A percentile compares a stretch with the other conserved stretches of the same genome.
Conservation (phyloP, 2,329 filamentous ascomycete genomes). For the Ophiostoma himal-ulmi region DNA sequence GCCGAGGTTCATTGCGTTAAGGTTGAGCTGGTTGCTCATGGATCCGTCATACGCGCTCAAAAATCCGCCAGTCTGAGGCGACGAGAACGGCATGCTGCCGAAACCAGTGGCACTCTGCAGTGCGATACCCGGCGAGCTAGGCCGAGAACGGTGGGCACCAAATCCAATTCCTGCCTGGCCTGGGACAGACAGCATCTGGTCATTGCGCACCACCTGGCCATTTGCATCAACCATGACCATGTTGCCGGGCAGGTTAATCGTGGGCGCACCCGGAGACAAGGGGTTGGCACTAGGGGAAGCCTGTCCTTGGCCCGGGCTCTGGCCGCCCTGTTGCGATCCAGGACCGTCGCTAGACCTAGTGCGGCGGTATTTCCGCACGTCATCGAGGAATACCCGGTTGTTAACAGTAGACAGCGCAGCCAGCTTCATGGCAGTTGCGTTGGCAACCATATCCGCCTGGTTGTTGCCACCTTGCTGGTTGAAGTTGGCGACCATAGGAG, state of each 20-base stretch:
- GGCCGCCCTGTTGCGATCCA: neutral
- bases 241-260: constrained; percentile 60
- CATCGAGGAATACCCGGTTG: constrained; percentile 93
- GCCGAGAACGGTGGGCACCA: constrained; percentile 70
- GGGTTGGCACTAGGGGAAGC: constrained; percentile 43
- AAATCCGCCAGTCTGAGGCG: constrained; percentile 92
- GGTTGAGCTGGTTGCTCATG: constrained; percentile 51
- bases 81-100: constrained; percentile 65
- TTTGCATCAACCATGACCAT: constrained; percentile 93
- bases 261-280: constrained; percentile 60
- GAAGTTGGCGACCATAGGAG: constrained; percentile 88
- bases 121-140: constrained; percentile 80
- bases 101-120: constrained; percentile 61
- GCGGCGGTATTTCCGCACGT: constrained; percentile 92
- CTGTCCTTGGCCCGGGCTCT: constrained; percentile 27
- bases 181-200: constrained; percentile 78
- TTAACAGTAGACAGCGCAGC: constrained; percentile 96
- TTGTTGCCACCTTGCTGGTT: constrained; percentile 50
- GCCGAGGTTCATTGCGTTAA: constrained; percentile 33
- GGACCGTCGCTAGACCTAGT: constrained; percentile 81
- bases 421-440: constrained; percentile 97
- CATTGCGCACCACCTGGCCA: constrained; percentile 77
- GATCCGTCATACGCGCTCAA: constrained; percentile 76
- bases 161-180: constrained; percentile 49
- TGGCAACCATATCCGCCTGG: constrained; percentile 96